Percentiles rank a stretch among this genome's conserved stretches.
These are phyloP conservation scores for Delonix regia DNA, from an alignment of 306 rosid genomes.

Conservation along the genomic window DNA sequence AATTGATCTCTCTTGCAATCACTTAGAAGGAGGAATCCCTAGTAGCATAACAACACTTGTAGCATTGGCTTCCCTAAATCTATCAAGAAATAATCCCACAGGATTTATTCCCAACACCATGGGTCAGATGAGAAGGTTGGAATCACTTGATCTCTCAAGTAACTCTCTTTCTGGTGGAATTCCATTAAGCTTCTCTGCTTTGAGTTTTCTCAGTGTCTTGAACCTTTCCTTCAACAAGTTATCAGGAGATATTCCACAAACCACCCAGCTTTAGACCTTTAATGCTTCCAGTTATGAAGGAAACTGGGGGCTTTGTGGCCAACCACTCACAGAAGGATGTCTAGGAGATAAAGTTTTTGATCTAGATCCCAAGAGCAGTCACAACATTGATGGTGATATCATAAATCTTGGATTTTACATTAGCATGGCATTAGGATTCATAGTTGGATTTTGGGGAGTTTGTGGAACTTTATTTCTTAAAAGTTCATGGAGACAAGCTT, in stretches of 20 bases:
- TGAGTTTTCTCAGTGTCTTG: conserved; percentile 5
- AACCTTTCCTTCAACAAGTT: conserved; percentile 30
- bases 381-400: conserved; percentile 7
- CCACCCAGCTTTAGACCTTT: conserved; percentile 35
- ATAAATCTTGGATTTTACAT: conserved; percentile 30
- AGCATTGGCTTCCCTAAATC: conserved; percentile 35
- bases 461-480: conserved; percentile 29
- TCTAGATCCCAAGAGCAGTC: neutral
- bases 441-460: conserved; percentile 43
- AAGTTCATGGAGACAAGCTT: conserved; percentile 33
- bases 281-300: conserved; percentile 21
- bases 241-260: conserved; percentile 19
- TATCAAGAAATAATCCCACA: conserved; percentile 37
- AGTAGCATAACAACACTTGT: conserved; percentile 28
- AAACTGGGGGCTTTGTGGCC: conserved; percentile 41
- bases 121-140: conserved; percentile 35
- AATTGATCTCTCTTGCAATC: conserved; percentile 48
- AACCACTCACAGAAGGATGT: conserved; percentile 20
- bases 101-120: conserved; percentile 39
- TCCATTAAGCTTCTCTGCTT: conserved; percentile 1
- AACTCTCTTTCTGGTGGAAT: conserved; percentile 30
- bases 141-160: conserved; percentile 41
- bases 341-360: neutral
- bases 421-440: conserved; percentile 14
- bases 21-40: conserved; percentile 41